Base-by-base conservation (phyloP, 305 asterid genomes). In the Fraxinus angustifolia region DNA sequence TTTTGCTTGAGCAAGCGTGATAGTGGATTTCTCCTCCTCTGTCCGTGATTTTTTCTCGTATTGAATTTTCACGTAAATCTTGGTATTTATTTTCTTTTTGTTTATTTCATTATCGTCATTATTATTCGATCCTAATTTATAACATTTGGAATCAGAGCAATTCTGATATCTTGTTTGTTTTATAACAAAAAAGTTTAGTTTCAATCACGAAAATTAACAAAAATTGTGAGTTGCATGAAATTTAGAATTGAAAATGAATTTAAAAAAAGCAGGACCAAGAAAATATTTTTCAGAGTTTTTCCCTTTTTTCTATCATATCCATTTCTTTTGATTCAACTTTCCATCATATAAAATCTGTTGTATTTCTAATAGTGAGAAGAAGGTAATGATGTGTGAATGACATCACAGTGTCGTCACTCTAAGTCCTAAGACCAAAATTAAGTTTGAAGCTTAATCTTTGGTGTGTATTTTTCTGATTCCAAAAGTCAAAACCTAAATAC, bases 401-500 rank as follows among this genome's bases (percentile, higher is more conserved):
- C 82, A 78, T 77, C 85, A 84, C 8, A 50, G 12, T 5, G 50
- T 82, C 26, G 74, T 79, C 76, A 45, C 31, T 34, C 26, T 23
- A 50, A 16, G 60, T 4, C 60, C 26, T 23, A 50, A 16, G 60
- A 16, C 60, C 1, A 50, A 50, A 14, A 50, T 1, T 50, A 16
- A 73, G 84, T 76, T 86, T 79, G 84, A 86, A 86, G 87, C 79
- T 16, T 77, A 80, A 50, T 50, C 60, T 80, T 83, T 85, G 86
- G 82, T 86, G 81, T 48, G 79, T 81, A 11, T 83, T 79, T 85
- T 83, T 67, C 88, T 82, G 82, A 82, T 78, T 80, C 90, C 77
- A 53, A 80, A 87, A 83, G 84, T 87, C 88, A 83, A 85, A 81
- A 84, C 84, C 78, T 76, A 77, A 48, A 75, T 82, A 56, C 28